Evolutionary conservation across 1,284 basidiomycete species (phyloP).

Genomic region (Heterobasidion occidentale): DNA sequence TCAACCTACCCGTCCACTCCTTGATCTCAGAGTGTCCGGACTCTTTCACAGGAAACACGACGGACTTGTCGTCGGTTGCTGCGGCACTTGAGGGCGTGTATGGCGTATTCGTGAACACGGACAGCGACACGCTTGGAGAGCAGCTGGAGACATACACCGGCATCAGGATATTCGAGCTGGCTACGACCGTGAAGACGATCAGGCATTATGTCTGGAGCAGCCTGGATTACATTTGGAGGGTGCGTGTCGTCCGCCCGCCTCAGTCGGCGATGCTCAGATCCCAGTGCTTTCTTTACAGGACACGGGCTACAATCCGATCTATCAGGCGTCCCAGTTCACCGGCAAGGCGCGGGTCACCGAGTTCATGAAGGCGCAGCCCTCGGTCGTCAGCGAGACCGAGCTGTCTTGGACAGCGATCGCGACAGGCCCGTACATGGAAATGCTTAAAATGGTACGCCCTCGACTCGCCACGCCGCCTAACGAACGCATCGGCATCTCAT

Average conservation of each 20-base stretch:
- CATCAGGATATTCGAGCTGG: slow-evolving; percentile 39
- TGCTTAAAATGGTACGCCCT: slow-evolving; percentile 27
- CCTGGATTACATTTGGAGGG: slow-evolving; percentile 37
- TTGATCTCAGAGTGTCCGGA: not conserved
- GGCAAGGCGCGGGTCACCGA: slow-evolving; percentile 38
- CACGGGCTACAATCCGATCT: slow-evolving; percentile 16
- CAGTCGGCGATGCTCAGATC: not conserved
- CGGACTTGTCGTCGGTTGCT: slow-evolving; percentile 23
- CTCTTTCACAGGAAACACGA: slow-evolving; percentile 21
- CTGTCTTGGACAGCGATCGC: slow-evolving; percentile 34
- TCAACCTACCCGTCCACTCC: not conserved
- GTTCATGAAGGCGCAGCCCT: slow-evolving; percentile 33
- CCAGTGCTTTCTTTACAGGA: slow-evolving; percentile 8
- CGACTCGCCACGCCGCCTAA: not conserved
- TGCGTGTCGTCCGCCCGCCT: slow-evolving; percentile 7
- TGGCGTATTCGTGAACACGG: slow-evolving; percentile 38
- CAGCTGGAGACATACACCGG: slow-evolving; percentile 33
- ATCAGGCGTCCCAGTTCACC: slow-evolving; percentile 31
- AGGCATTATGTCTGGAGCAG: slow-evolving; percentile 41
- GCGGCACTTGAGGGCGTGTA: slow-evolving; percentile 33
- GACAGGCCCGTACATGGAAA: slow-evolving; percentile 39
- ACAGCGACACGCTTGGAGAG: slow-evolving; percentile 39
- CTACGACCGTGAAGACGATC: slow-evolving; percentile 26
- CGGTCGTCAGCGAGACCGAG: slow-evolving; percentile 24
- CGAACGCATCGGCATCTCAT: no score